phyloP scores from a whole-genome alignment of 495 filamentous ascomycete species.

The Emericellopsis terricola region DNA sequence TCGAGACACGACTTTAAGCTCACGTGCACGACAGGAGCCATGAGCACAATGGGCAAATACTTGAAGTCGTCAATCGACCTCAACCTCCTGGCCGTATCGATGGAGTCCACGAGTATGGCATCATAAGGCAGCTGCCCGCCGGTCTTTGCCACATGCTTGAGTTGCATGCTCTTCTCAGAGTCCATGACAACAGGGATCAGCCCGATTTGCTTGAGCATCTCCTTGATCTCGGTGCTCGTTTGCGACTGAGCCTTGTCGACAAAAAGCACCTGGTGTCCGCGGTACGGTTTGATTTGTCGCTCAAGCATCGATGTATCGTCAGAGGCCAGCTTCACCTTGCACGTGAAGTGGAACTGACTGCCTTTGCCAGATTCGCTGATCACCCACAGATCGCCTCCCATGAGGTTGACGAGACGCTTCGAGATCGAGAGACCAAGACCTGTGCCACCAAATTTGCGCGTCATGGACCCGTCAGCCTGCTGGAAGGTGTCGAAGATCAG shows the following conservation, averaged over 20 bases:
- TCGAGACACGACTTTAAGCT: conserved; percentile 90
- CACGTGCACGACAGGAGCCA: conserved; percentile 81
- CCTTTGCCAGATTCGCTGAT: conserved; percentile 84
- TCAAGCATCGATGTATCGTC: conserved; percentile 66
- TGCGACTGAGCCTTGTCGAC: conserved; percentile 84
- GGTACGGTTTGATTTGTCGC: conserved; percentile 75
- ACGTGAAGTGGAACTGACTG: conserved; percentile 95
- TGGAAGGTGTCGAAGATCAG: conserved; percentile 99
- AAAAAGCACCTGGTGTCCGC: conserved; percentile 83
- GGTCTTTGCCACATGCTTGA: conserved; percentile 23
- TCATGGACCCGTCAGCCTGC: conserved; percentile 96
- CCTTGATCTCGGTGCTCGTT: conserved; percentile 55
- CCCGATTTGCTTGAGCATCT: conserved; percentile 63
- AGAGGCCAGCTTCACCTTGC: conserved; percentile 71
- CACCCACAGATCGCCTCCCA: conserved; percentile 97
- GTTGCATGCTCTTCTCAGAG: conserved; percentile 34
- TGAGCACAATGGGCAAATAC: conserved; percentile 88
- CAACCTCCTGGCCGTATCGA: conserved; percentile 70
- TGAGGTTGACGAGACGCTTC: conserved; percentile 84
- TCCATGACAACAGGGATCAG: conserved; percentile 69
- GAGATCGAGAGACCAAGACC: conserved; percentile 94
- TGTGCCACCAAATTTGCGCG: conserved; percentile 89
- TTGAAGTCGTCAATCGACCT: conserved; percentile 88
- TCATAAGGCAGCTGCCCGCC: conserved; percentile 60
- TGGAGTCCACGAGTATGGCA: conserved; percentile 92